Conservation (phyloP, 2,329 filamentous ascomycete genomes). For the Diaporthe citri region DNA sequence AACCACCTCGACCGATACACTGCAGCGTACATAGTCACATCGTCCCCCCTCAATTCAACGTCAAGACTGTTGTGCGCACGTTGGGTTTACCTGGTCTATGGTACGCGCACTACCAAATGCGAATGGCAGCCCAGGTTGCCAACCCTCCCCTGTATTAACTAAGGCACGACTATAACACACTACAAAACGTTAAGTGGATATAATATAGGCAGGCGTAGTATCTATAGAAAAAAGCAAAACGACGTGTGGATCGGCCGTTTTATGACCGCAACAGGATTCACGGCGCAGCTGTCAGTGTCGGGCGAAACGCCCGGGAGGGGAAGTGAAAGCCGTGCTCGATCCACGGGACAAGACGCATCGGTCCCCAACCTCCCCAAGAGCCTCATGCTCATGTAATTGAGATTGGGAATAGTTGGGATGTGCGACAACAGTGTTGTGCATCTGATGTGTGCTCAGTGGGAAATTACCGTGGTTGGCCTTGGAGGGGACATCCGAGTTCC, state of each 20-base stretch:
- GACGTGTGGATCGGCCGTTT: slow-evolving; percentile 24
- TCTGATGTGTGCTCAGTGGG: neutral
- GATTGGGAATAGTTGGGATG: neutral
- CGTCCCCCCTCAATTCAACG: neutral
- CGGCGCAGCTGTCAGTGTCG: slow-evolving; percentile 14
- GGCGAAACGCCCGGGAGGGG: slow-evolving; percentile 18
- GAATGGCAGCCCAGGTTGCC: neutral
- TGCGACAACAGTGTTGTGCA: too few relatives aligned
- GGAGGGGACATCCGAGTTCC: neutral
- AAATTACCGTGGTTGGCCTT: neutral
- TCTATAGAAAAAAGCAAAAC: slow-evolving; percentile 6
- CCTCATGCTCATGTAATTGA: neutral
- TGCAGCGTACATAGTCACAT: slow-evolving; percentile 18
- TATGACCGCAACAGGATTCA: slow-evolving; percentile 22
- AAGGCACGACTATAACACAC: neutral
- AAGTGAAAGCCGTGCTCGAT: neutral
- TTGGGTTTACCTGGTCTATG: neutral
- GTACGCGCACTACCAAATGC: neutral
- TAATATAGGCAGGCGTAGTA: neutral
- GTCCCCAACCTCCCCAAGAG: neutral
- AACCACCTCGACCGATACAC: neutral
- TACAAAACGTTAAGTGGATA: neutral
- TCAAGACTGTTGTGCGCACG: neutral
- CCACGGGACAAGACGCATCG: neutral
- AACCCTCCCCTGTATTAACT: too few relatives aligned